phyloP scores from a whole-genome alignment of 345 rosid genomes.

The Trapa incisa region DNA sequence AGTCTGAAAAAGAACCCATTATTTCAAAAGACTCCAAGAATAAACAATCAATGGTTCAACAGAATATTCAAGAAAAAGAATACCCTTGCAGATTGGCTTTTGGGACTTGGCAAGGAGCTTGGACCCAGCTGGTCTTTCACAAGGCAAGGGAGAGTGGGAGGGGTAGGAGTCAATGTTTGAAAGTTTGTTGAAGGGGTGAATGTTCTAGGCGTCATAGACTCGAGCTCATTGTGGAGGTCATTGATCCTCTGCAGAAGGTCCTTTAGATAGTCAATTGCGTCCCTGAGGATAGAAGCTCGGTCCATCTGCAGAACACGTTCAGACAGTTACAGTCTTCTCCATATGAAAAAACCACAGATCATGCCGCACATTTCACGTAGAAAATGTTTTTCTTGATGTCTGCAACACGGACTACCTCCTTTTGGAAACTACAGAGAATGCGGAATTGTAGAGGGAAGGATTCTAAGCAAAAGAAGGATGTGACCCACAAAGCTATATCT shows the following conservation, averaged over 20 bases:
- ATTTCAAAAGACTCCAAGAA: background rate
- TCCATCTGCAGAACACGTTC: constrained; percentile 53
- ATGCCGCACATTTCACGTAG: background rate
- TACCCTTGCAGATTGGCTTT: constrained; percentile 80
- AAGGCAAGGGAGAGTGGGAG: constrained; percentile 58
- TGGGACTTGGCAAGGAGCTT: constrained; percentile 56
- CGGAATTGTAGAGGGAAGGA: background rate
- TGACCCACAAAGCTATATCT: background rate
- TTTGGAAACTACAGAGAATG: background rate
- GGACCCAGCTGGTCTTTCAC: constrained; percentile 76
- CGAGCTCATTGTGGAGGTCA: constrained; percentile 84
- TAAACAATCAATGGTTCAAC: background rate
- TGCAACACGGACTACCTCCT: background rate
- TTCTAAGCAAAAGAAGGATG: background rate
- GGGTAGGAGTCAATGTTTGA: constrained; percentile 83
- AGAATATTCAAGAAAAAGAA: background rate
- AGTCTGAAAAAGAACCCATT: background rate
- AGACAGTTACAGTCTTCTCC: background rate
- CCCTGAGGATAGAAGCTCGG: constrained; percentile 94
- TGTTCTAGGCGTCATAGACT: constrained; percentile 58
- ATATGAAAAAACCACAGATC: background rate
- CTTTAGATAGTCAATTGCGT: constrained; percentile 89
- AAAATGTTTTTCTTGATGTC: background rate
- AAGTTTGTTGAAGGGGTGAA: constrained; percentile 52
- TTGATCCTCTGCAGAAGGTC: constrained; percentile 89